Evolutionary conservation across 345 rosid genomes (phyloP).

Genomic region (Hibiscus mutabilis): DNA sequence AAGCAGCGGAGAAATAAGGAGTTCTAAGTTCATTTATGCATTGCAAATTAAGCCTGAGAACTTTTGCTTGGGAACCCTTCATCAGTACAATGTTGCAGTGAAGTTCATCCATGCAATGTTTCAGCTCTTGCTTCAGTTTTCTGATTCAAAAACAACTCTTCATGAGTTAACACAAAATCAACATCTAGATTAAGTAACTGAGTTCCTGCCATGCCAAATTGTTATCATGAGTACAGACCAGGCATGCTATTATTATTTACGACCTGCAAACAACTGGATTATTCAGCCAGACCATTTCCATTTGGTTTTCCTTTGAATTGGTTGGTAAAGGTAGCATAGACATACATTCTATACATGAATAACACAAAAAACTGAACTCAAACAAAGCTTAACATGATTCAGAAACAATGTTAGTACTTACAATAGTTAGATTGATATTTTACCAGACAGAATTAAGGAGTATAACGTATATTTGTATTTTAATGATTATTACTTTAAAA

Average conservation of each 20-base stretch:
- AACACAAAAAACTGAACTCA: not conserved
- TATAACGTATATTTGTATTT: not conserved
- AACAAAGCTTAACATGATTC: not conserved
- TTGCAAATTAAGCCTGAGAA: conserved; percentile 57
- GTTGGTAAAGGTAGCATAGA: not conserved
- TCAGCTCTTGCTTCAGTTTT: conserved; percentile 56
- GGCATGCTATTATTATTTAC: not conserved
- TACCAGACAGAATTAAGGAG: not conserved
- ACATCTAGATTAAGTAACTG: not conserved
- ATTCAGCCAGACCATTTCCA: not conserved
- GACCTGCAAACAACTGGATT: not conserved
- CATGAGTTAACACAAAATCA: not conserved
- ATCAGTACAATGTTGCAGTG: conserved; percentile 57
- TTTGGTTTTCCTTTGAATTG: not conserved
- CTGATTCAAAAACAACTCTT: conserved; percentile 26
- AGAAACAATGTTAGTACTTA: not conserved
- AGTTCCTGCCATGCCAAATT: not conserved
- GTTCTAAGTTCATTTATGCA: conserved; percentile 41
- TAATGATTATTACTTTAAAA: not conserved
- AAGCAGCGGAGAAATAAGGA: conserved; percentile 49
- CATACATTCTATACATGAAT: not conserved
- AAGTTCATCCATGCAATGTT: conserved; percentile 59
- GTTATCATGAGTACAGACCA: not conserved
- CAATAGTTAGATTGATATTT: not conserved
- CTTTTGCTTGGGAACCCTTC: conserved; percentile 58